Conservation (phyloP, 2,329 filamentous ascomycete species). For the Neoscytalidium dimidiatum region DNA sequence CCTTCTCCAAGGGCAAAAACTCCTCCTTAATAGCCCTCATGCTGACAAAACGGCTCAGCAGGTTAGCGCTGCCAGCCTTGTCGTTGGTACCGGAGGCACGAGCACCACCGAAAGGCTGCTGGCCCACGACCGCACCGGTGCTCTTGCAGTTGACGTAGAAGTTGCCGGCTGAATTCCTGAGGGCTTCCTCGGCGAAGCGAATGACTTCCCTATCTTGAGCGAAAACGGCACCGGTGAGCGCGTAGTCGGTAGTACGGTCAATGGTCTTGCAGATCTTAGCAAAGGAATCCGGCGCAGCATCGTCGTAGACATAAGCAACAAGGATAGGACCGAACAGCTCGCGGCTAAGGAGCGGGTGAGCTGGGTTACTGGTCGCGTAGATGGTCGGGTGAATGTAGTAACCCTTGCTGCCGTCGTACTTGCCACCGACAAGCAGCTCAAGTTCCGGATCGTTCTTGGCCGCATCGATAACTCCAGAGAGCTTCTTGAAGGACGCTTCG, state of each 20-base stretch:
- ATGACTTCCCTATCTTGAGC: constrained; percentile 68
- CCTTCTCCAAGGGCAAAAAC: constrained; percentile 50
- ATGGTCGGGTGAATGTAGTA: constrained; percentile 85
- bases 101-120: constrained; percentile 57
- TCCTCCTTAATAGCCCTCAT: constrained; percentile 60
- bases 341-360: constrained; percentile 71
- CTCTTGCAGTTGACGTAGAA: constrained; percentile 87
- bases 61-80: constrained; percentile 56
- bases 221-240: constrained; percentile 75
- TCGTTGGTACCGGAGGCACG: constrained; percentile 59
- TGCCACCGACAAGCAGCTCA: constrained; percentile 72
- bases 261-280: constrained; percentile 62
- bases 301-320: constrained; percentile 75
- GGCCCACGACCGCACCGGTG: constrained; percentile 53
- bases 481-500: constrained; percentile 76
- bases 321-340: constrained; percentile 85
- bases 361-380: constrained; percentile 72
- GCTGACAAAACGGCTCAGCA: constrained; percentile 57
- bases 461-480: constrained; percentile 73
- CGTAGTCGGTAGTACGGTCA: constrained; percentile 74
- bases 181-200: constrained; percentile 67
- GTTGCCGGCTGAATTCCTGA: constrained; percentile 76
- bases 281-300: constrained; percentile 61
- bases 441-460: constrained; percentile 76
- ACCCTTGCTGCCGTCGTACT: constrained; percentile 74